Percentiles rank a stretch among this genome's conserved stretches.
These are phyloP conservation scores for Trichoderma oligosporum DNA, from an alignment of 2,329 filamentous ascomycete species.

Conservation along the genomic window DNA sequence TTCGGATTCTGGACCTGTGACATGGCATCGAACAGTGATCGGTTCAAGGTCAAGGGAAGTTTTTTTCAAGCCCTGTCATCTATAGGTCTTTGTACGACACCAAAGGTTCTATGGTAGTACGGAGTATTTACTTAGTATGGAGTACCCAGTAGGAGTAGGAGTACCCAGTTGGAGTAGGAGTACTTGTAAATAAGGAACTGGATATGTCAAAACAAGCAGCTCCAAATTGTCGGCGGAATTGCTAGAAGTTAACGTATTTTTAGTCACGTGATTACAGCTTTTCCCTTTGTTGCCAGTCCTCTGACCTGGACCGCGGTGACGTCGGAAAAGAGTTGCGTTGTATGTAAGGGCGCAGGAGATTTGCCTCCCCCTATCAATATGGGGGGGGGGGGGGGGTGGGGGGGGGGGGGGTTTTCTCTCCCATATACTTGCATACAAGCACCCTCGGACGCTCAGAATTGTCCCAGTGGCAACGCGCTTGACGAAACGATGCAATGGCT, in stretches of 20 bases:
- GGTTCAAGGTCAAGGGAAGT: not conserved
- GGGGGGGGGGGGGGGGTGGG: too few relatives aligned
- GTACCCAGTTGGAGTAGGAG: too few relatives aligned
- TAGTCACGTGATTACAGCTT: constrained; percentile 11
- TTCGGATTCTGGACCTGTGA: constrained; percentile 1
- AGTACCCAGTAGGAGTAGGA: too few relatives aligned
- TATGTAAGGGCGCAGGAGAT: not conserved
- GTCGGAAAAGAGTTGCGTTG: not conserved
- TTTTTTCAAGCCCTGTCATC: not conserved
- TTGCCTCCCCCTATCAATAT: not conserved
- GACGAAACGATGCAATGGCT: too few relatives aligned
- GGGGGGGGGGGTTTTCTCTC: too few relatives aligned
- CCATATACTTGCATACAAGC: constrained; percentile 6
- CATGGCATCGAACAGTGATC: constrained; percentile 7
- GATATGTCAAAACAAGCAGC: constrained; percentile 12
- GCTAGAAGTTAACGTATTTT: too few relatives aligned
- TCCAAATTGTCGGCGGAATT: too few relatives aligned
- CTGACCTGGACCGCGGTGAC: not conserved
- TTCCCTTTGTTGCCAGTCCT: not conserved
- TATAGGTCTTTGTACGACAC: not conserved
- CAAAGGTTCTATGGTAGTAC: too few relatives aligned
- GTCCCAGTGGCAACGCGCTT: not conserved
- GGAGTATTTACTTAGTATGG: too few relatives aligned
- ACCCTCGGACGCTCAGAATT: constrained; percentile 5
- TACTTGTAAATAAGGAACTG: not conserved